Conservation (phyloP, 1,139 yeast genomes). For the Diutina rugosa region DNA sequence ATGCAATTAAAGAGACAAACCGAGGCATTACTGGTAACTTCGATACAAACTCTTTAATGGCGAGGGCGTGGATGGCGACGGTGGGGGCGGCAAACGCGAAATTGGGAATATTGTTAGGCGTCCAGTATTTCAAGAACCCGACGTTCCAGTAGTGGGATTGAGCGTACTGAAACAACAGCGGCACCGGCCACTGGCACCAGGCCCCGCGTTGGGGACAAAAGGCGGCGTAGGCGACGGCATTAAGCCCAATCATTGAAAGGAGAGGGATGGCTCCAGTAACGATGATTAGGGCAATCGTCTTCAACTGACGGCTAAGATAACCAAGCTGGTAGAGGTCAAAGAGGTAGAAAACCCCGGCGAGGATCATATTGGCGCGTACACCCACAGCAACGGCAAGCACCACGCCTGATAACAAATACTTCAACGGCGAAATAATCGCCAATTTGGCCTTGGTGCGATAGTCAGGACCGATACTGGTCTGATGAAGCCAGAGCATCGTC, state of each 20-base stretch:
- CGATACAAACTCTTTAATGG: slow-evolving; percentile 17
- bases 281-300: not conserved
- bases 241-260: not conserved
- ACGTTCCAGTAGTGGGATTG: slow-evolving; percentile 76
- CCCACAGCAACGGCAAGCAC: slow-evolving; percentile 44
- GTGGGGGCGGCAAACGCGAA: slow-evolving; percentile 71
- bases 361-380: slow-evolving; percentile 62
- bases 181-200: slow-evolving; percentile 57
- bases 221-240: not conserved
- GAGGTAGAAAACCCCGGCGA: slow-evolving; percentile 58
- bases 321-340: slow-evolving; percentile 28
- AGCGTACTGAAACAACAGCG: slow-evolving; percentile 61
- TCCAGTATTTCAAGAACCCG: slow-evolving; percentile 79
- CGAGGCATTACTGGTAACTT: slow-evolving; percentile 20
- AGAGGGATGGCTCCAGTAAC: not conserved
- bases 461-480: slow-evolving; percentile 8
- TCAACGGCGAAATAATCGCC: not conserved
- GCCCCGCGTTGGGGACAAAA: slow-evolving; percentile 30
- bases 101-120: slow-evolving; percentile 67
- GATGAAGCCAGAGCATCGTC: slow-evolving; percentile 43
- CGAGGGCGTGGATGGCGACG: slow-evolving; percentile 21
- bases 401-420: slow-evolving; percentile 44
- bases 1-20: slow-evolving; percentile 19
- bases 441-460: not conserved
- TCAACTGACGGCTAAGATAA: not conserved